Evolutionary conservation across 2,329 filamentous ascomycete genomes (phyloP), one percentile per base, ranked within the genome.

Genomic region (Kalmusia sp.): DNA sequence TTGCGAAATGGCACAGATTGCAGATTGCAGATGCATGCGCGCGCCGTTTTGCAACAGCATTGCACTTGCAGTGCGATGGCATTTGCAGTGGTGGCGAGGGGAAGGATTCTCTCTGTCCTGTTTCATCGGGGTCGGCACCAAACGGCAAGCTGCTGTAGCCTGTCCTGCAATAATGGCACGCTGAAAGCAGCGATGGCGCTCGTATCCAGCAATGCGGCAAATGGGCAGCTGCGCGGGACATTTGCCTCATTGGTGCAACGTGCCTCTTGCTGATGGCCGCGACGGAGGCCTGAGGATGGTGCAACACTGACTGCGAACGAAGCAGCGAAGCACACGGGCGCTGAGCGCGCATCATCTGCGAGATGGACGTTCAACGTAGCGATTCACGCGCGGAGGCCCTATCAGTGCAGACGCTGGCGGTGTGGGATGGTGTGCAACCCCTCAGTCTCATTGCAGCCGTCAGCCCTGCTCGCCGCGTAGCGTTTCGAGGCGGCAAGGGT

Each of bases 401-500:
- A 37, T 37, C 31, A 9, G 6, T 27, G 17, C 15, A 33, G 40
- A 14, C 28, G 27, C 27, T 4, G 40, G 21, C 7, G 31, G n/a
- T 28, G 27, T 28, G 44, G 12, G 31, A 33, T 47, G 44, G 44
- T 47, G 44, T 47, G 43, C 19, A 25, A 19, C 44, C 44, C 44
- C 44, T 37, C 44, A 47, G 3, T 21, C 30, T 27, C 12, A 30
- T 12, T 17, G 24, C 25, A 19, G 27, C 40, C 40, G 30, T 40
- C 46, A 49, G 46, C 46, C 35, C 35, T 40, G 34, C 21, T 45
- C 14, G 27, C 31, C 19, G 22, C 25, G 49, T 46, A 46, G 49
- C 50, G 50, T 52, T 52, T 58, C 53, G 58, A 33, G 41, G 49
- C 28, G 21, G 28, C 52, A 54, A 17, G 55, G 52, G 45, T 52